Base-by-base conservation (phyloP, 2,329 filamentous ascomycete genomes). In the Botrytis fabae region DNA sequence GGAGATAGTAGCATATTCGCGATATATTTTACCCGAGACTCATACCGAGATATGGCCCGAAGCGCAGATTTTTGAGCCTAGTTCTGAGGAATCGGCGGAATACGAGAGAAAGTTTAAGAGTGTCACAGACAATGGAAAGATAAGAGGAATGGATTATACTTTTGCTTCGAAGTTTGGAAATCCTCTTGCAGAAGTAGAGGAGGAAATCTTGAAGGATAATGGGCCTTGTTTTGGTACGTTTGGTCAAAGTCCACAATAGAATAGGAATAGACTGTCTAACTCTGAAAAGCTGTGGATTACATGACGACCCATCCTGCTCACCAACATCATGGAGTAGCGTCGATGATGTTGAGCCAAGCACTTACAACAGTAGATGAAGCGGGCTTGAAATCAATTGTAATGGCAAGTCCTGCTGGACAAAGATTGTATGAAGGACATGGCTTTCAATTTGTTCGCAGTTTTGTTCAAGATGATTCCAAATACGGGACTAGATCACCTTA, bases 161-260 rank as follows among this genome's bases (percentile, higher is more conserved):
- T 61, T 61, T 61, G 59, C 32, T 22, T 61, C 59, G 25, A 20
- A 61, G 35, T 61, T 61, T 40, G 59, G 59, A 20, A 61, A 61
- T 16, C 59, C 59, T 61, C 59, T 61, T 22, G 59, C 32, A 61
- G 59, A 61, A 38, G 59, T 38, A 32, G 59, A 61, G 38, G 59
- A 38, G 14, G 18, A 35, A 9, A 61, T 61, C 38, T 25, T 38
- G 65, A 40, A 61, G 20, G 59, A 40, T 40, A 61, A 22, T n/a
- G 59, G 59, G 16, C 28, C 59, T 22, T 61, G 59, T 61, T 61
- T 38, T 25, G 59, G 59, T 61, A 38, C 40, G 59, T 61, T 61
- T 14, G 20, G n/a, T n/a, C 25, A 25, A 5, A 38, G 10, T 61
- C 59, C 28, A 22, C 10, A 14, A 22, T 7, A 40, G 1, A 61